Evolutionary conservation across 164 flowering plant species (phyloP).

Genomic region (Sextonia rubra): DNA sequence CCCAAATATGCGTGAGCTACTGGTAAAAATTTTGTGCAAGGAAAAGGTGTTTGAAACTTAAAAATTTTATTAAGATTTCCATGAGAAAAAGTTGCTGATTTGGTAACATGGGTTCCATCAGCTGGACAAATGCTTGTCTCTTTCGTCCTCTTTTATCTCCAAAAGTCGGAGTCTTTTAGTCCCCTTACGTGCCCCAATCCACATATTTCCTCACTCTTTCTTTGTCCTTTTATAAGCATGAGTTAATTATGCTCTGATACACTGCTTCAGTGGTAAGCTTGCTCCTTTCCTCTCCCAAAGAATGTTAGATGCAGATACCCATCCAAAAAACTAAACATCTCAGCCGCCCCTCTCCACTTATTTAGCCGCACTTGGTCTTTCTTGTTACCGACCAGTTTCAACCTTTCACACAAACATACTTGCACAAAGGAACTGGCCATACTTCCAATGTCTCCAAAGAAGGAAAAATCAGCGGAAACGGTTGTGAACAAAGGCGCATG

Average conservation of each 20-base stretch:
- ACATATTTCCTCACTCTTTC: too few species aligned
- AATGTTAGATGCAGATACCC: conserved; percentile 1
- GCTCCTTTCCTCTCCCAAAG: not conserved
- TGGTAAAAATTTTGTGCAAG: too few species aligned
- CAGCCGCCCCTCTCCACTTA: too few species aligned
- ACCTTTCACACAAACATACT: not conserved
- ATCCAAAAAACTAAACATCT: not conserved
- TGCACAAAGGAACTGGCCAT: not conserved
- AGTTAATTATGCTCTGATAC: not conserved
- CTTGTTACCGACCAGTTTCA: not conserved
- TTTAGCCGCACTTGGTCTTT: not conserved
- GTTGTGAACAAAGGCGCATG: conserved; percentile 43
- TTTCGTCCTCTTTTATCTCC: too few species aligned
- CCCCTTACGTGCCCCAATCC: too few species aligned
- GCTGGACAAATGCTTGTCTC: too few species aligned
- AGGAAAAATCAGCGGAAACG: conserved; percentile 13
- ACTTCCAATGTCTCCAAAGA: not conserved
- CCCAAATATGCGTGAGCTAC: too few species aligned
- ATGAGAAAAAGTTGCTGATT: too few species aligned
- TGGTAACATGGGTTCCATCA: too few species aligned
- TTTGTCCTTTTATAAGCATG: not conserved
- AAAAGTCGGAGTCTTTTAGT: too few species aligned
- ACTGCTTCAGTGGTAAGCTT: not conserved
- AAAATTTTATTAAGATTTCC: too few species aligned
- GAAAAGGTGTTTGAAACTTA: too few species aligned